Percentiles rank a stretch among this genome's conserved stretches.
Conservation (phyloP, 1,284 basidiomycete species). For the Thecaphora frezii region DNA sequence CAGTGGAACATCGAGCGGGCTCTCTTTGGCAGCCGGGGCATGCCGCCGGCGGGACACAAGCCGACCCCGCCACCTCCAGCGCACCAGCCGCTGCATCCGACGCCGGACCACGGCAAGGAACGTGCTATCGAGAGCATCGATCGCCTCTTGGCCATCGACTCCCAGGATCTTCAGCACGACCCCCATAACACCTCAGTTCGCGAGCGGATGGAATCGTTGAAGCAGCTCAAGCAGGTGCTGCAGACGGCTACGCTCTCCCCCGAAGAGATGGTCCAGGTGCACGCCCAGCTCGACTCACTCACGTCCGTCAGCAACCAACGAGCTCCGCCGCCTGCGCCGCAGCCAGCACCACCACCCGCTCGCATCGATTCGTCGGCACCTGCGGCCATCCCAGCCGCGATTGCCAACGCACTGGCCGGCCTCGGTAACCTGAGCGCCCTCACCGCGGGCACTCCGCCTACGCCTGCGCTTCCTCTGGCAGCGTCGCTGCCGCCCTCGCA, state of each 20-base stretch:
- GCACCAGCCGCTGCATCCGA: conserved; percentile 4
- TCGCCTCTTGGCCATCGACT: conserved; percentile 37
- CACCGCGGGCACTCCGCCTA: no score
- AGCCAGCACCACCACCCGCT: conserved; percentile 11
- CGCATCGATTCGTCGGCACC: conserved; percentile 37
- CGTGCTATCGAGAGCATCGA: conserved; percentile 50
- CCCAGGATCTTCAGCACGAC: conserved; percentile 33
- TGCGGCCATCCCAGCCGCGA: conserved; percentile 12
- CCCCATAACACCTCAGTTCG: conserved; percentile 27
- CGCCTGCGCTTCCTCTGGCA: not conserved
- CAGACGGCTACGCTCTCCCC: conserved; percentile 74
- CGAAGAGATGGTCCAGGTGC: conserved; percentile 76
- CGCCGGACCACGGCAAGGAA: conserved; percentile 20
- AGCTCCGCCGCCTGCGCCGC: conserved; percentile 21
- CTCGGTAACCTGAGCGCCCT: conserved; percentile 3
- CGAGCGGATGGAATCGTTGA: conserved; percentile 40
- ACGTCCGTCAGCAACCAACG: conserved; percentile 55
- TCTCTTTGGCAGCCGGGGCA: conserved; percentile 48
- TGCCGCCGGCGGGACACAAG: conserved; percentile 9
- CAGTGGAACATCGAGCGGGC: conserved; percentile 52
- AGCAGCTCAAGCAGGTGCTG: conserved; percentile 73
- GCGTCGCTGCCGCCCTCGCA: conserved; percentile 4
- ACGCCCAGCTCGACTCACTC: conserved; percentile 72
- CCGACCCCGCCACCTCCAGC: not conserved
- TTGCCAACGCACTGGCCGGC: conserved; percentile 26